phyloP scores from a whole-genome alignment of 768 basidiomycete species.

The Suillus lakei region DNA sequence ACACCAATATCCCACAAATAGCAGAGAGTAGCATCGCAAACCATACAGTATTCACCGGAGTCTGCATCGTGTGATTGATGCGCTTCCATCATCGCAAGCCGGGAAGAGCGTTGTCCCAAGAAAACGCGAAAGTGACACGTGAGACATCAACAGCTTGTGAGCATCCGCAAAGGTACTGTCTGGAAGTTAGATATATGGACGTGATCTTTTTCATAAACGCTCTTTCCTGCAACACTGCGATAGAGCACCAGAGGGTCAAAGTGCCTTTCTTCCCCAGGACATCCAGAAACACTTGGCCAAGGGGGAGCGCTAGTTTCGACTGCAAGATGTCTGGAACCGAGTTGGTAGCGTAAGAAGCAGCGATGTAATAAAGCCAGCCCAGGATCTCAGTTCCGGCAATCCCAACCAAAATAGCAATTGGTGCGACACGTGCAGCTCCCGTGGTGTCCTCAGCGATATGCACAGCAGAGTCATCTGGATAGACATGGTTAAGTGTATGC shows the following conservation, averaged over 20 bases:
- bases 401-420: constrained; percentile 48
- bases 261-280: constrained; percentile 45
- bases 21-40: constrained; percentile 36
- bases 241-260: constrained; percentile 48
- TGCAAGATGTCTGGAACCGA: constrained; percentile 40
- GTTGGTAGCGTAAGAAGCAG: constrained; percentile 46
- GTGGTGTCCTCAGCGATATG: constrained; percentile 51
- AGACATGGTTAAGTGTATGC: background rate
- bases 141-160: constrained; percentile 53
- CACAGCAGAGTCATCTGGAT: constrained; percentile 49
- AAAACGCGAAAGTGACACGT: constrained; percentile 50
- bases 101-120: constrained; percentile 41
- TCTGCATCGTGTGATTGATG: constrained; percentile 35
- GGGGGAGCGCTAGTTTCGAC: constrained; percentile 41
- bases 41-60: constrained; percentile 46
- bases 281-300: constrained; percentile 46
- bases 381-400: constrained; percentile 43
- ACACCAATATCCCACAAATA: constrained; percentile 36
- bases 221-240: constrained; percentile 47
- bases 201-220: background rate
- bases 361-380: constrained; percentile 48
- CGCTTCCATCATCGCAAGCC: constrained; percentile 42
- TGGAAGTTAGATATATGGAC: background rate
- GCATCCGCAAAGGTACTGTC: constrained; percentile 46
- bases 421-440: constrained; percentile 45